These are phyloP conservation scores for Tuber indicum DNA, from an alignment of 495 filamentous ascomycete species.

Conservation along the genomic window DNA sequence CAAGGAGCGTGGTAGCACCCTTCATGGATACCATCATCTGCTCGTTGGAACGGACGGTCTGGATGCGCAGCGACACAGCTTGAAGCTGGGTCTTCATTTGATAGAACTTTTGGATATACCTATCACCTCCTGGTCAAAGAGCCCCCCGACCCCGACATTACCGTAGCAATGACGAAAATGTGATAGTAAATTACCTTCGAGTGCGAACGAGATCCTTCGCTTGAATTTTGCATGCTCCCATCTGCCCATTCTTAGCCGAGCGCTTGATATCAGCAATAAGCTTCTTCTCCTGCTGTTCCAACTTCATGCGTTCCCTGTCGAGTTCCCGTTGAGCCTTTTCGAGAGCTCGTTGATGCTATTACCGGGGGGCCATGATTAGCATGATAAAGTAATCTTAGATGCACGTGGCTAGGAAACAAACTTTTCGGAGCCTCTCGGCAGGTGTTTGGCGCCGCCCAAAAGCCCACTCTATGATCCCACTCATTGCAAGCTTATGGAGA, in stretches of 20 bases:
- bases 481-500: constrained; percentile 31
- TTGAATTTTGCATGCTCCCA: constrained; percentile 93
- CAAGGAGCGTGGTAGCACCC: constrained; percentile 82
- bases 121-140: constrained; percentile 37
- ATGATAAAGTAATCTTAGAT: not conserved
- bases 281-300: constrained; percentile 98
- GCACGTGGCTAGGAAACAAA: constrained; percentile 7
- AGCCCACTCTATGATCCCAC: constrained; percentile 79
- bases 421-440: constrained; percentile 85
- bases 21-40: constrained; percentile 99
- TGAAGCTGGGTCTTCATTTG: constrained; percentile 95
- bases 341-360: constrained; percentile 76
- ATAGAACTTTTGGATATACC: constrained; percentile 97
- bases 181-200: constrained; percentile 54
- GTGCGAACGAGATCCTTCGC: constrained; percentile 95
- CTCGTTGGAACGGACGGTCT: constrained; percentile 96
- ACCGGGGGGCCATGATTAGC: not conserved
- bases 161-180: not conserved
- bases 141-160: not conserved
- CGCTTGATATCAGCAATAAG: constrained; percentile 92
- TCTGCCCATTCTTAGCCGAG: constrained; percentile 93
- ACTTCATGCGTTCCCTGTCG: constrained; percentile 84
- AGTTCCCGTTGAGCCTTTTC: constrained; percentile 96
- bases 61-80: constrained; percentile 88
- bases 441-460: constrained; percentile 98